Evolutionary conservation across 352 stramenopile species (phyloP), one percentile per base, ranked within the genome.

Genomic region (Globisporangium rhizosaccharum): DNA sequence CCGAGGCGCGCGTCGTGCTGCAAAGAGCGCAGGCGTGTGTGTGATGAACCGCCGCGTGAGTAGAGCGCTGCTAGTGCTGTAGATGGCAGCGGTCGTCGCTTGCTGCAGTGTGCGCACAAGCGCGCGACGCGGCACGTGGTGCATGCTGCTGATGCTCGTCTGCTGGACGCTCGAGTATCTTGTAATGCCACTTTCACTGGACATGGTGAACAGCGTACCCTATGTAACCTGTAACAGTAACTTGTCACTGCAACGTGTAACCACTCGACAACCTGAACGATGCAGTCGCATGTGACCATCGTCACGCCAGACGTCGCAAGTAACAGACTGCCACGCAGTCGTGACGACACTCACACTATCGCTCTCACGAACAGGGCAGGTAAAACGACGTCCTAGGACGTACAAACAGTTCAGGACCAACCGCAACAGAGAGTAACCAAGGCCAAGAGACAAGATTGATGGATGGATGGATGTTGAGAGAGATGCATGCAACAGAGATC

Each of bases 81-180:
- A 1, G 14, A 44, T 12, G 25, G 47, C 2, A n/a, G 47, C 47
- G 2, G 25, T 26, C 26, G 50, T 20, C 33, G 44, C 54, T 33
- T 59, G 54, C 30, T 49, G 56, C 45, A 50, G 46, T 11, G 36
- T 50, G 46, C 45, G 46, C 56, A 56, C 48, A 18, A 61, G 47
- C n/a, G 48, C 56, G 25, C 54, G 44, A 7, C 45, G 54, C n/a
- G 33, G 30, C 28, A 52, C 39, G 39, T 45, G 39, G 12, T 45
- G 39, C 39, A 45, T 42, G 10, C 14, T 42, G 37, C 37, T 23
- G 23, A 23, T 23, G 23, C 23, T 45, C 39, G 12, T 45, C 17
- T 45, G 39, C 39, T 45, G 9, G 39, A 7, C 18, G 39, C 12
- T 45, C 1, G 14, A 18, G 39, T 45, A 18, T 45, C 17, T 15